These are phyloP conservation scores for Colletotrichum brevisporum DNA, from an alignment of 2,329 filamentous ascomycete species.

Conservation along the genomic window DNA sequence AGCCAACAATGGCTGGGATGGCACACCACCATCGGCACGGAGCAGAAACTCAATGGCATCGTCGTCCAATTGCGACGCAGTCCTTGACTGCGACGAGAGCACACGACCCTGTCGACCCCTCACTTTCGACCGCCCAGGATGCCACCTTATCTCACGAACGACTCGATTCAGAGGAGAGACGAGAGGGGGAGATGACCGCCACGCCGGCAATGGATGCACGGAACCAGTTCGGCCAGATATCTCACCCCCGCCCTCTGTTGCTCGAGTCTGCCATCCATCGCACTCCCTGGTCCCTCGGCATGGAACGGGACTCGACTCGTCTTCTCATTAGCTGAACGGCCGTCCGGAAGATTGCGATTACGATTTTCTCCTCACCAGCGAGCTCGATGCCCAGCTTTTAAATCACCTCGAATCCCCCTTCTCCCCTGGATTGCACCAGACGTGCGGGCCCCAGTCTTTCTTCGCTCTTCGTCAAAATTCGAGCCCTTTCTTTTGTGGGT, in stretches of 20 bases:
- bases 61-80: conserved; percentile 7
- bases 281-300: conserved; percentile 19
- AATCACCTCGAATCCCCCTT: conserved; percentile 6
- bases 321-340: conserved; percentile 23
- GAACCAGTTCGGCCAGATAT: conserved; percentile 11
- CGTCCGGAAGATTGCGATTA: conserved; percentile 16
- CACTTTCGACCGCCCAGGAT: conserved; percentile 6
- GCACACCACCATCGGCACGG: conserved; percentile 14
- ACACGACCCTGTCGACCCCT: conserved; percentile 18
- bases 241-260: not conserved
- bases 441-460: conserved; percentile 36
- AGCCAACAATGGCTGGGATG: not conserved
- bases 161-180: conserved; percentile 1
- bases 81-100: not conserved
- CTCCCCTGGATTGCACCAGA: not conserved
- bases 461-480: conserved; percentile 36
- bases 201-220: not conserved
- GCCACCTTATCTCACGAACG: conserved; percentile 6
- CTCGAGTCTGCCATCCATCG: not conserved
- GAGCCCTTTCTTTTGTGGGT: conserved; percentile 40
- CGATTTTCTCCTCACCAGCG: conserved; percentile 11
- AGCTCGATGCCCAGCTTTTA: conserved; percentile 19
- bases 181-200: not conserved
- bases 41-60: conserved; percentile 18
- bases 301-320: conserved; percentile 14